A percentile compares a stretch with the other conserved stretches of the same genome.
Conservation (phyloP, 192 early-diverging fungal species). For the Backusella mclennaniae region DNA sequence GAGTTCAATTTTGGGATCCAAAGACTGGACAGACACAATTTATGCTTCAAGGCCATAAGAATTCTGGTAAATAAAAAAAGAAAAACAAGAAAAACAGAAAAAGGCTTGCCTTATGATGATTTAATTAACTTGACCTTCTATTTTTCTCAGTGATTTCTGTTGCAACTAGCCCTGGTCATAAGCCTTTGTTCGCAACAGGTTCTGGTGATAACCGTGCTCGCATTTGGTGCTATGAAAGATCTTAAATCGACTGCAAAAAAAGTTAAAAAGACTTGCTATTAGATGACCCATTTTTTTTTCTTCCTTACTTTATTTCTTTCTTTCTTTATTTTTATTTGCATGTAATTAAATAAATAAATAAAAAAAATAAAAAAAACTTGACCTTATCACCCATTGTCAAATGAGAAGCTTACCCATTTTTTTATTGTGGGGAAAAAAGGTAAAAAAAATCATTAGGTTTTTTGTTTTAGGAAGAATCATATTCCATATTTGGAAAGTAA, state of each 20-base stretch:
- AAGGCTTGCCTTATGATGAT: neutral
- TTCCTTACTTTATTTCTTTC: neutral
- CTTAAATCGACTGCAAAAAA: neutral
- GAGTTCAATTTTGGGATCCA: slow-evolving; percentile 94
- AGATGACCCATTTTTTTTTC: neutral
- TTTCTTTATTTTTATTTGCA: neutral
- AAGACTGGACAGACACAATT: slow-evolving; percentile 66
- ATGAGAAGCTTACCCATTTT: neutral
- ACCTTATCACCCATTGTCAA: neutral
- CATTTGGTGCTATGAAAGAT: slow-evolving; percentile 82
- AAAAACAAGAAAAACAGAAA: neutral
- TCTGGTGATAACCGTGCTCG: slow-evolving; percentile 91
- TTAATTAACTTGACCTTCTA: neutral
- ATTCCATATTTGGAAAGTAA: neutral
- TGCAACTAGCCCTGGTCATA: slow-evolving; percentile 74
- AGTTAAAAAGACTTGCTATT: neutral
- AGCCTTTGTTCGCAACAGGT: slow-evolving; percentile 89
- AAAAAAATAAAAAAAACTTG: too few species aligned
- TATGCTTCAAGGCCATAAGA: slow-evolving; percentile 95
- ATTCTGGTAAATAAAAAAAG: slow-evolving; percentile 64
- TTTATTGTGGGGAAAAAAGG: neutral
- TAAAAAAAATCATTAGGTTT: neutral
- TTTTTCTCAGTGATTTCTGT: slow-evolving; percentile 81
- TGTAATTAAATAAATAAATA: slow-evolving; percentile 2
- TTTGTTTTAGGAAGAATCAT: neutral